Conservation (phyloP, 768 basidiomycete species). For the Phlebiopsis gigantea region DNA sequence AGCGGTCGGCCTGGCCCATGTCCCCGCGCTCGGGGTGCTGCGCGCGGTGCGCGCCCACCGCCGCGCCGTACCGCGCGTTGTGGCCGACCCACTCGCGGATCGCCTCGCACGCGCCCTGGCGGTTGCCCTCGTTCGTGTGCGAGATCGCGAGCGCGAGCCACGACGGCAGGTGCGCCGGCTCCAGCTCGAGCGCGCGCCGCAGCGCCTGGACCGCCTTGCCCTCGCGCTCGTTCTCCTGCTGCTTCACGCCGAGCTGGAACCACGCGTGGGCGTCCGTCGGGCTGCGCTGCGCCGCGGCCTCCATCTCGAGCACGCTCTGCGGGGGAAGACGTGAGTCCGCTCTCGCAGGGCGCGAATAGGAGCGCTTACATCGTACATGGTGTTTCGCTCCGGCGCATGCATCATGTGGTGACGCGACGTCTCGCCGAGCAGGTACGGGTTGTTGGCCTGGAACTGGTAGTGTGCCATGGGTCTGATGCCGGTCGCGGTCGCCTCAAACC, state of each 20-base stretch:
- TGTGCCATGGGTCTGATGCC: slow-evolving; percentile 52
- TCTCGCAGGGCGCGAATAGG: slow-evolving; percentile 9
- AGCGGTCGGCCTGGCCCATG: slow-evolving; percentile 32
- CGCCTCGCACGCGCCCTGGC: slow-evolving; percentile 69
- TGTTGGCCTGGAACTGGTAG: slow-evolving; percentile 74
- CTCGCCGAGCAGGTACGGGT: slow-evolving; percentile 71
- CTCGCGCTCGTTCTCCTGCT: slow-evolving; percentile 98
- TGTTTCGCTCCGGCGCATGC: slow-evolving; percentile 25
- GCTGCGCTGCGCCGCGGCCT: slow-evolving; percentile 83
- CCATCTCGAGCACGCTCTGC: slow-evolving; percentile 83
- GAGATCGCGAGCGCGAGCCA: slow-evolving; percentile 92
- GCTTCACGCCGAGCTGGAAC: slow-evolving; percentile 92
- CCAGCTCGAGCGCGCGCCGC: slow-evolving; percentile 71
- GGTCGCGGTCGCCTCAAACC: slow-evolving; percentile 65
- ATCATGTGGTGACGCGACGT: slow-evolving; percentile 43
- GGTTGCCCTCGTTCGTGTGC: slow-evolving; percentile 83
- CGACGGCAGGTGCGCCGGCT: slow-evolving; percentile 67
- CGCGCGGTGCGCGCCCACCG: slow-evolving; percentile 37
- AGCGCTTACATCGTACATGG: slow-evolving; percentile 37
- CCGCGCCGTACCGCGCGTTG: slow-evolving; percentile 49
- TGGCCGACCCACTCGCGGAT: slow-evolving; percentile 77
- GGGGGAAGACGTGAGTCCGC: slow-evolving; percentile 13
- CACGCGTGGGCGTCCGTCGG: slow-evolving; percentile 69
- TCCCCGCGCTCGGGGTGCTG: slow-evolving; percentile 27
- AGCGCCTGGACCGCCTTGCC: slow-evolving; percentile 84